These are phyloP conservation scores for Anthracocystis setariae DNA, from an alignment of 1,284 basidiomycete genomes.

Conservation along the genomic window DNA sequence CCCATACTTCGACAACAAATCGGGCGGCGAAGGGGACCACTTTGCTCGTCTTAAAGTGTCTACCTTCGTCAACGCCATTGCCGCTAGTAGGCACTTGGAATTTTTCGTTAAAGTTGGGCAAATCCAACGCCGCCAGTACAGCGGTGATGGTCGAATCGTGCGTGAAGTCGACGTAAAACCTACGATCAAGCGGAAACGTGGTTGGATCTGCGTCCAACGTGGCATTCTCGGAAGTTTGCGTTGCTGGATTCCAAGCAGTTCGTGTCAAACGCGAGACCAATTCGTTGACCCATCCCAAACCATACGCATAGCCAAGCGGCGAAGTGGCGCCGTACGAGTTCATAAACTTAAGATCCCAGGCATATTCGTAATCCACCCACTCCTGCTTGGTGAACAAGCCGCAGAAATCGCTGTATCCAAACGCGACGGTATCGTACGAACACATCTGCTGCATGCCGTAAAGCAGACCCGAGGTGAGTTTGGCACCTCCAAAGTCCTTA, in stretches of 20 bases:
- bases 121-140: slow-evolving; percentile 54
- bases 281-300: slow-evolving; percentile 79
- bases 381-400: slow-evolving; percentile 87
- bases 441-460: slow-evolving; percentile 64
- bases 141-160: slow-evolving; percentile 63
- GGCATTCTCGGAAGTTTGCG: slow-evolving; percentile 62
- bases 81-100: slow-evolving; percentile 23
- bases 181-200: slow-evolving; percentile 60
- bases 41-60: slow-evolving; percentile 50
- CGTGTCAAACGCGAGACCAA: slow-evolving; percentile 53
- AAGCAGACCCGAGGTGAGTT: slow-evolving; percentile 44
- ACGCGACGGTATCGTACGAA: slow-evolving; percentile 76
- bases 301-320: slow-evolving; percentile 80
- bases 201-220: slow-evolving; percentile 54
- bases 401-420: slow-evolving; percentile 90
- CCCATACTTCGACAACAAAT: slow-evolving; percentile 57
- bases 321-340: slow-evolving; percentile 79
- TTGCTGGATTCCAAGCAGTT: slow-evolving; percentile 33
- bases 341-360: slow-evolving; percentile 71
- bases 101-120: slow-evolving; percentile 42
- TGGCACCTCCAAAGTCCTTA: slow-evolving; percentile 37
- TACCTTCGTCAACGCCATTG: slow-evolving; percentile 14
- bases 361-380: slow-evolving; percentile 87
- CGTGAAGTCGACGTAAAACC: slow-evolving; percentile 65
- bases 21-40: slow-evolving; percentile 63